These are phyloP conservation scores for Cyclotella sp. DNA, from an alignment of 108 stramenopile genomes.

Conservation along the genomic window DNA sequence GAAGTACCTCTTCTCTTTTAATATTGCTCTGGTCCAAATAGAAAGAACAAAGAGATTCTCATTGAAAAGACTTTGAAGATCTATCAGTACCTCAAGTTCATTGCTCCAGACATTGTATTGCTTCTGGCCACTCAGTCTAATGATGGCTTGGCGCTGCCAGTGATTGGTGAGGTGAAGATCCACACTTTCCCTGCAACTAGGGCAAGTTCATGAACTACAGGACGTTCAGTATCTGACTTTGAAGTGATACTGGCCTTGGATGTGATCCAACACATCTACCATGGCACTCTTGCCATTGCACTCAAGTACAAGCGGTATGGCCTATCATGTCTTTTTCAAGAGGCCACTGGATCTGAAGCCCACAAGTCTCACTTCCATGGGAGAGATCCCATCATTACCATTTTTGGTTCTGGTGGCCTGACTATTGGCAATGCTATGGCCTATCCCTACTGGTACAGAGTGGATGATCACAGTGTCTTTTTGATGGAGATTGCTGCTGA, in stretches of 20 bases:
- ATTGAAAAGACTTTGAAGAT: neutral
- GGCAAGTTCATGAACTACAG: neutral
- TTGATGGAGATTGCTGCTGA: too few species aligned
- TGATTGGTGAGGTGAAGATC: neutral
- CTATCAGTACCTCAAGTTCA: neutral
- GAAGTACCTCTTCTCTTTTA: neutral
- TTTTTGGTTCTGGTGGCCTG: too few species aligned
- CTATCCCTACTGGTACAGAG: too few species aligned
- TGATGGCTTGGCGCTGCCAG: neutral
- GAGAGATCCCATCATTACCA: too few species aligned
- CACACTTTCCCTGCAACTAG: neutral
- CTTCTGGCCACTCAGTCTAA: neutral
- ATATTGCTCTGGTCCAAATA: neutral
- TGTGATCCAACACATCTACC: too few species aligned
- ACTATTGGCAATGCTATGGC: too few species aligned
- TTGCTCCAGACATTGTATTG: neutral
- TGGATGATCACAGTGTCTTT: too few species aligned
- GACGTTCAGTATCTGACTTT: neutral
- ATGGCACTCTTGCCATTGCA: too few species aligned
- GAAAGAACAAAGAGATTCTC: neutral
- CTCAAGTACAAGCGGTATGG: too few species aligned
- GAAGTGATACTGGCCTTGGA: neutral
- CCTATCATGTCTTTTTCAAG: too few species aligned
- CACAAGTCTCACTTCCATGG: too few species aligned
- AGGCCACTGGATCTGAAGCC: too few species aligned